Evolutionary conservation across 495 filamentous ascomycete genomes (phyloP).

Genomic region (Penicillium subrubescens): DNA sequence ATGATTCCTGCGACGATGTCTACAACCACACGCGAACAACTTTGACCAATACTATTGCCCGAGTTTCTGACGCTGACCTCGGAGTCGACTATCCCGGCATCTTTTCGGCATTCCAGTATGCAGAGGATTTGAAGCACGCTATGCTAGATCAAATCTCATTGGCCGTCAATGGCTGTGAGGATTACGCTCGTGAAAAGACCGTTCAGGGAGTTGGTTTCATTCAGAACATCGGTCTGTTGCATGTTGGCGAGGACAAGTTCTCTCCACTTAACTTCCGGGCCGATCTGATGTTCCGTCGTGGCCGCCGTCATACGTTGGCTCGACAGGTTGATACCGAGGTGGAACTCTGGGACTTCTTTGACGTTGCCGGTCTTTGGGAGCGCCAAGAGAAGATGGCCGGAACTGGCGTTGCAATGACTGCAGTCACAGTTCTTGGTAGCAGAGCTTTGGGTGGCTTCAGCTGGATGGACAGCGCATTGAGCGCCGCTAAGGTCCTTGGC

Average conservation of each 20-base stretch:
- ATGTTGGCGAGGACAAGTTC: constrained; percentile 81
- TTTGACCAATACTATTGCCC: constrained; percentile 68
- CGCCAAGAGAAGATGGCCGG: constrained; percentile 92
- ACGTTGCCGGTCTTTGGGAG: constrained; percentile 78
- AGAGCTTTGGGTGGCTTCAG: constrained; percentile 79
- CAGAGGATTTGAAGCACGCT: constrained; percentile 86
- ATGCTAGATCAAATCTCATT: constrained; percentile 86
- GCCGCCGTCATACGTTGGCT: constrained; percentile 73
- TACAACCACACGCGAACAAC: constrained; percentile 78
- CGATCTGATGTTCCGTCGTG: constrained; percentile 86
- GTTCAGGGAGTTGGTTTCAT: constrained; percentile 83
- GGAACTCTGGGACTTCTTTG: constrained; percentile 92
- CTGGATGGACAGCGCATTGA: constrained; percentile 87
- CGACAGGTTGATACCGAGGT: constrained; percentile 84
- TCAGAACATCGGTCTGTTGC: constrained; percentile 82
- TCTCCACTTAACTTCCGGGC: constrained; percentile 80
- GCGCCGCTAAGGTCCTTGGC: constrained; percentile 78
- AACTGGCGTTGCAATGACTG: constrained; percentile 89
- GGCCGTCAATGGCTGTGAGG: constrained; percentile 78
- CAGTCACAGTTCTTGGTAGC: constrained; percentile 81
- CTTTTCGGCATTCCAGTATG: constrained; percentile 84
- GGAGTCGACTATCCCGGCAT: constrained; percentile 86
- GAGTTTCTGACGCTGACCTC: constrained; percentile 74
- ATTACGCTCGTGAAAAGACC: constrained; percentile 77
- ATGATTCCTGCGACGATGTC: constrained; percentile 79